phyloP scores from a whole-genome alignment of 2,329 filamentous ascomycete genomes.

The Byssothecium circinans region DNA sequence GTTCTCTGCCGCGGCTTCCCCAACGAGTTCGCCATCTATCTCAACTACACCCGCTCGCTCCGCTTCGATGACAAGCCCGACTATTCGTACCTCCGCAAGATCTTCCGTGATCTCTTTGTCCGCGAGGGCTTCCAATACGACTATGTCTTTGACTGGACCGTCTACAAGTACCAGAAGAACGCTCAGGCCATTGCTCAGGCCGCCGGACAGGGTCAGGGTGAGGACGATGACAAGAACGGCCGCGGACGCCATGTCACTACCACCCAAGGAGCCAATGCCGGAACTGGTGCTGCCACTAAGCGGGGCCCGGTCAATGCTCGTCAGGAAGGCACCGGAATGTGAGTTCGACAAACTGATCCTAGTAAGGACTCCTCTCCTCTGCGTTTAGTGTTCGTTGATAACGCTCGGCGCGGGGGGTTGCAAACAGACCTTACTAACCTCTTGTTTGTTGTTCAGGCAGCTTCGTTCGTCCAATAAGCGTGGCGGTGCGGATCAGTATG shows the following conservation, averaged over 20 bases:
- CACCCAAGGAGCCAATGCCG: conserved; percentile 66
- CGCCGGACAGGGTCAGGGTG: conserved; percentile 64
- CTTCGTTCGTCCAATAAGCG: conserved; percentile 57
- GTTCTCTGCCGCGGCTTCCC: conserved; percentile 98
- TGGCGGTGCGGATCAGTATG: conserved; percentile 51
- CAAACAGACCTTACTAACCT: conserved; percentile 53
- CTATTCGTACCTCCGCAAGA: conserved; percentile 99
- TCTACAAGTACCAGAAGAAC: conserved; percentile 99
- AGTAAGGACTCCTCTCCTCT: conserved; percentile 88
- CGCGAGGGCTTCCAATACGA: conserved; percentile 99
- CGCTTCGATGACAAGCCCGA: conserved; percentile 99
- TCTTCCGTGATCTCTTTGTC: conserved; percentile 99
- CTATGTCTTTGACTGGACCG: conserved; percentile 99
- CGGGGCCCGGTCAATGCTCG: conserved; percentile 74
- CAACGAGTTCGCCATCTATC: conserved; percentile 98
- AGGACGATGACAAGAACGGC: conserved; percentile 76
- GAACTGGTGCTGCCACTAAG: conserved; percentile 61
- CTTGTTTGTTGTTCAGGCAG: conserved; percentile 49
- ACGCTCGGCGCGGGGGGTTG: conserved; percentile 70
- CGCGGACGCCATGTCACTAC: conserved; percentile 59
- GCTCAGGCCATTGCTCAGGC: conserved; percentile 90
- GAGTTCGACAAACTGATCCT: conserved; percentile 80
- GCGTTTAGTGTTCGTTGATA: conserved; percentile 76
- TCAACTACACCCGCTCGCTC: conserved; percentile 98
- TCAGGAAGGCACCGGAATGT: conserved; percentile 94